These are phyloP conservation scores for Phytophthora pluvialis DNA, from an alignment of 352 stramenopile genomes.

Conservation along the genomic window DNA sequence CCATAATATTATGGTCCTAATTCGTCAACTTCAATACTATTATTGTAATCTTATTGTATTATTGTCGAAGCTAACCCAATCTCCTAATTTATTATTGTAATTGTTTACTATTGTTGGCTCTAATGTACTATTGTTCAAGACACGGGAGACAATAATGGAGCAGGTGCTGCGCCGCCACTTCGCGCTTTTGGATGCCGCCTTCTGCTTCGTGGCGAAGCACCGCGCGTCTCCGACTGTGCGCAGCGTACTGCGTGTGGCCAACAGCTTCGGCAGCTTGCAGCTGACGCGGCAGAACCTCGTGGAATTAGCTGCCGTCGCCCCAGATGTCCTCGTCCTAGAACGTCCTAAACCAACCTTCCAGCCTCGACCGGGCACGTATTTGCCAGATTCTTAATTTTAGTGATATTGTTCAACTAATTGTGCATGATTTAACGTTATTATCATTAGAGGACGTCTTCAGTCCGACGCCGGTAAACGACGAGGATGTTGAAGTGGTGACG, in stretches of 20 bases:
- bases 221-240: slow-evolving; percentile 46
- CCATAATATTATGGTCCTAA: too few species aligned
- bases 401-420: not conserved
- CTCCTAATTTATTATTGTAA: not conserved
- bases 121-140: not conserved
- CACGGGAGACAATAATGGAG: not conserved
- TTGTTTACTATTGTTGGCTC: not conserved
- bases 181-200: slow-evolving; percentile 67
- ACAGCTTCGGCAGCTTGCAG: slow-evolving; percentile 53
- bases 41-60: too few species aligned
- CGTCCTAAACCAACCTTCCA: slow-evolving; percentile 6
- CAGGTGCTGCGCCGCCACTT: slow-evolving; percentile 50
- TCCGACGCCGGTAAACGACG: slow-evolving; percentile 20
- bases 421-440: not conserved
- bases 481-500: slow-evolving; percentile 61
- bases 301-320: slow-evolving; percentile 51
- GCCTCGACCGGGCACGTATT: not conserved
- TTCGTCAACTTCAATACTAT: too few species aligned
- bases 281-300: slow-evolving; percentile 50
- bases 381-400: not conserved
- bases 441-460: slow-evolving; percentile 51
- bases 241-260: slow-evolving; percentile 68
- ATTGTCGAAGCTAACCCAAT: too few species aligned
- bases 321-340: slow-evolving; percentile 52
- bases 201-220: slow-evolving; percentile 68